Conservation (phyloP, 148 eudicot species). For the Fagopyrum homotropicum region DNA sequence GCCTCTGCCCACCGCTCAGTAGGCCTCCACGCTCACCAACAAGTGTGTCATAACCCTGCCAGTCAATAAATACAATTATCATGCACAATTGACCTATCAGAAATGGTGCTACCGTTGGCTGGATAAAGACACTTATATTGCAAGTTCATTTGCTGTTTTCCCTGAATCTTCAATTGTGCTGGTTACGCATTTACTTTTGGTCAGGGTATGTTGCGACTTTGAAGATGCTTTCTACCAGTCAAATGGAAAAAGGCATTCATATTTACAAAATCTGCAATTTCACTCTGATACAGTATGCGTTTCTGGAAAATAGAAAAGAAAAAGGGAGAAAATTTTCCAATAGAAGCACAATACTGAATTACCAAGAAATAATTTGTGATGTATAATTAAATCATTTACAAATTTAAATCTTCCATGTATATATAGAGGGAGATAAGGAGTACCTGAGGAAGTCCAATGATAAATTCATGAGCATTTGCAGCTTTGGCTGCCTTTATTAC, state of each 20-base stretch:
- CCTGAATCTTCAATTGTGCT: neutral
- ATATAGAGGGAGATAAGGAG: neutral
- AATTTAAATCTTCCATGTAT: neutral
- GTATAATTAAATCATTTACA: neutral
- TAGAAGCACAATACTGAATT: neutral
- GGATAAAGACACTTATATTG: neutral
- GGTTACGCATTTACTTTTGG: neutral
- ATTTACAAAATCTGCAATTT: neutral
- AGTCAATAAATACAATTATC: constrained; percentile 18
- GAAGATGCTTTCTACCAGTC: neutral
- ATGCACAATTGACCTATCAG: neutral
- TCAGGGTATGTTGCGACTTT: neutral
- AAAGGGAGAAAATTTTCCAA: neutral
- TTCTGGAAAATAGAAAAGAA: neutral
- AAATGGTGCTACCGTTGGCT: neutral
- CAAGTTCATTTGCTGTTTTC: neutral
- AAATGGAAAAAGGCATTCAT: neutral
- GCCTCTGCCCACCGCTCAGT: constrained; percentile 94
- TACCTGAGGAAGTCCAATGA: constrained; percentile 93
- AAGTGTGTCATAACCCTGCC: constrained; percentile 94
- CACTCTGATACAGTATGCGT: neutral
- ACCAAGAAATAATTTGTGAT: neutral
- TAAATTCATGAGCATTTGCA: constrained; percentile 97
- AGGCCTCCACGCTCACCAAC: constrained; percentile 99
- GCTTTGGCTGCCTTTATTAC: constrained; percentile 96